Conservation (phyloP, 2,329 filamentous ascomycete genomes). For the Aspergillus sp. region DNA sequence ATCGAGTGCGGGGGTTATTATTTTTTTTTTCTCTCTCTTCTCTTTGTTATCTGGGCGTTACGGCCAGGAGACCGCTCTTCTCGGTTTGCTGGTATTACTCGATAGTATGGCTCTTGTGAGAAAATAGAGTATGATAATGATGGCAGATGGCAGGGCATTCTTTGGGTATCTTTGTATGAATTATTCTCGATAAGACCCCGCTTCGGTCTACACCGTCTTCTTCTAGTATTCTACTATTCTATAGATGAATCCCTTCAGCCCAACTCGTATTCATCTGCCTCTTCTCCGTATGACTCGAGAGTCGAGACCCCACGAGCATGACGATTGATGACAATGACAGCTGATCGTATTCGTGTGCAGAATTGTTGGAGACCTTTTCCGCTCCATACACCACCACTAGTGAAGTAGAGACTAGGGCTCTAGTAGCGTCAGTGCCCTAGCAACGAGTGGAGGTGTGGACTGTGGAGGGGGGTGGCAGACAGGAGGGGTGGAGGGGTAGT, state of each 20-base stretch:
- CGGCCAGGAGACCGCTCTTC: not conserved
- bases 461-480: not conserved
- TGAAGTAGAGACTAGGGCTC: not conserved
- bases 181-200: no score
- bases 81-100: no score
- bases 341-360: not conserved
- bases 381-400: not conserved
- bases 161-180: no score
- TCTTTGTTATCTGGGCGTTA: not conserved
- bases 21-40: not conserved
- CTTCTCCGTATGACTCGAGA: not conserved
- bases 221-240: no score
- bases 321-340: no score
- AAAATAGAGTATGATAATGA: no score
- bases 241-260: no score
- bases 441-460: not conserved
- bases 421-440: not conserved
- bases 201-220: no score
- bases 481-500: not conserved
- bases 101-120: no score
- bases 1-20: not conserved
- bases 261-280: no score
- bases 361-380: not conserved
- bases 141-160: no score
- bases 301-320: no score